Evolutionary conservation across 495 filamentous ascomycete species (phyloP), one percentile per base, ranked within the genome.

Genomic region (Pyrenopolyporus hunteri): DNA sequence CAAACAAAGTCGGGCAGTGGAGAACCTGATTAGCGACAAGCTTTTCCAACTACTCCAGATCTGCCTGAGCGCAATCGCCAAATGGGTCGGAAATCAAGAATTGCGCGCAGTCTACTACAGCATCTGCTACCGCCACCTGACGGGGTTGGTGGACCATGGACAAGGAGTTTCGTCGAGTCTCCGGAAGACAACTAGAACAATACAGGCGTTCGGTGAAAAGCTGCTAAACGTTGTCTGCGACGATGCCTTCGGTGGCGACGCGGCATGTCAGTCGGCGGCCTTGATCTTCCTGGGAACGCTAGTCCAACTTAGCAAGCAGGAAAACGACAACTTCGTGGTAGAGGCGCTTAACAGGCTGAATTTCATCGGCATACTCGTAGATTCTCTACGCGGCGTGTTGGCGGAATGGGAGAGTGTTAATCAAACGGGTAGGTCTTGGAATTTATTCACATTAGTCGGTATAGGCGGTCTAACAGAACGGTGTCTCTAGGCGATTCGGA

Each of bases 21-120:
- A 92, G 46, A 82, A 93, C 68, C 73, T 93, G 36, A 87, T 91
- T 26, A 88, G 91, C 66, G 95, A 98, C 70, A 89, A 93, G 68
- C 83, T 97, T 7, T 92, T 89, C 64, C 88, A 97, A 63, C 82
- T 97, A 13, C 97, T 99, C 79, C 89, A 95, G 45, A 76, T 91
- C 22, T 89, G 87, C 46, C 77, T 96, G 16, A 82, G 83, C 58
- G 89, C 90, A 7, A 87, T 95, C 50, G 82, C 84, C 51, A 83
- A 87, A 51, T 87, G 90, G 50, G 80, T 83, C 6, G 82, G 84
- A n/a, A 87, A 84, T 64, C 74, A 87, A 23, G 76, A 83, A 49
- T 76, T 99, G 17, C 84, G 94, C 10, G 86, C 95, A 46, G 80
- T 87, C 22, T 89, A 93, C 66, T 97, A 98, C 75, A 88, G 86